Base-by-base conservation (phyloP, 148 eudicot species). In the Amaranthus cruentus region DNA sequence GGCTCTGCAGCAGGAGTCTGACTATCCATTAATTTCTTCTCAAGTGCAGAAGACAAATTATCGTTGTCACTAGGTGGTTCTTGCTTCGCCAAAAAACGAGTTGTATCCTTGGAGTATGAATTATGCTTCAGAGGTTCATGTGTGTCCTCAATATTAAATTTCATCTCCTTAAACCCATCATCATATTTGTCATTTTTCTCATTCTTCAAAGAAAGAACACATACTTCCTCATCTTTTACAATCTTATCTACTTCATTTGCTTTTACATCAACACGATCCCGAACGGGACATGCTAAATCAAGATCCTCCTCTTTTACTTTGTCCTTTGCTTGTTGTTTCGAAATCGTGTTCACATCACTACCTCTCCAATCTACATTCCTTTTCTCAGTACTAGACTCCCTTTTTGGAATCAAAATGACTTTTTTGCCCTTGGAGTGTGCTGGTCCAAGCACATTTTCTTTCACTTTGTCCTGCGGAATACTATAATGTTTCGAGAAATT, bases 1-100 rank as follows among this genome's bases (percentile, higher is more conserved):
- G 62, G 50, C 13, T 62, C 75, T 43, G 73, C 61, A 69, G 74
- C 56, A 54, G 53, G 63, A 64, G 56, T 48, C 61, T 66, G 83
- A 55, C 64, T 59, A 54, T 61, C 78, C 79, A 70, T 76, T 14
- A 15, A 47, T 70, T 83, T 85, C 69, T 78, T 85, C 72, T 78
- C 80, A 14, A 58, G 72, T 53, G 52, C 60, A 49, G 81, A 63
- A 55, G 76, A 73, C 57, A 65, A 38, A 51, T 47, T 13, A 47
- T 83, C 81, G 75, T 73, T 75, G 58, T 78, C 73, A 48, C 11
- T 63, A 51, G 54, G 62, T 59, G 49, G 14, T 58, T 43, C 69
- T 21, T 55, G 72, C 63, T 13, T 68, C 65, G 48, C 42, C 70
- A 56, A 72, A 12, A 50, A 46, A 54, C 69, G 57, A 66, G 69